Evolutionary conservation across 2,329 filamentous ascomycete species (phyloP).

Genomic region (Ceratocystis cubensis): DNA sequence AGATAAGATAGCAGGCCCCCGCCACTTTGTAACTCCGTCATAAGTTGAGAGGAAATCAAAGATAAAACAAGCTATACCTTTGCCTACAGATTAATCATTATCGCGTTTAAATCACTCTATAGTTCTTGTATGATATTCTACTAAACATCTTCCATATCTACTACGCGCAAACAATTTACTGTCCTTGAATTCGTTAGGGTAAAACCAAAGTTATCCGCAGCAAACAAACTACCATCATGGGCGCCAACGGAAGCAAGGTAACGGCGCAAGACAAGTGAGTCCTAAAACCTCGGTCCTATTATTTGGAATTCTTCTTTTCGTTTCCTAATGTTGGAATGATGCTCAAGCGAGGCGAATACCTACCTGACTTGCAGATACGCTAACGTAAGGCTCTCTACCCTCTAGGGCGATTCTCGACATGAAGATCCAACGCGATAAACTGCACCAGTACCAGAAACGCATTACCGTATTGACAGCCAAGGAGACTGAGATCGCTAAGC

Average conservation of each 20-base stretch:
- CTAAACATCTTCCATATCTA: background rate
- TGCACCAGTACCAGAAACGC: constrained; percentile 88
- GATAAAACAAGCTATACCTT: background rate
- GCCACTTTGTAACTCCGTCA: constrained; percentile 12
- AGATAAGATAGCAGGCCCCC: constrained; percentile 14
- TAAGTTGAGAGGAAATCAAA: background rate
- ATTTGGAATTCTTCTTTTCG: background rate
- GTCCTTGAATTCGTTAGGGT: background rate
- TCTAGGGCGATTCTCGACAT: constrained; percentile 87
- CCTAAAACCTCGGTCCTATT: background rate
- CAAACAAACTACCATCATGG: constrained; percentile 32
- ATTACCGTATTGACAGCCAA: constrained; percentile 75
- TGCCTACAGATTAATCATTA: background rate
- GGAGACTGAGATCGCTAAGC: constrained; percentile 73
- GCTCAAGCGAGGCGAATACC: background rate
- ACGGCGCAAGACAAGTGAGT: constrained; percentile 73
- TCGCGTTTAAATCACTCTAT: background rate
- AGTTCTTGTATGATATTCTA: background rate
- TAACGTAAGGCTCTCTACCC: background rate
- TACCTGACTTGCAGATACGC: background rate
- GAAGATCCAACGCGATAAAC: constrained; percentile 92
- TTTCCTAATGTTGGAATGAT: no score
- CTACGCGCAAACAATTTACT: background rate
- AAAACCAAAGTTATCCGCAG: background rate
- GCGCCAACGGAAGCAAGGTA: constrained; percentile 44